These are phyloP conservation scores for Cylindrotheca fusiformis DNA, from an alignment of 108 stramenopile genomes.

Conservation along the genomic window DNA sequence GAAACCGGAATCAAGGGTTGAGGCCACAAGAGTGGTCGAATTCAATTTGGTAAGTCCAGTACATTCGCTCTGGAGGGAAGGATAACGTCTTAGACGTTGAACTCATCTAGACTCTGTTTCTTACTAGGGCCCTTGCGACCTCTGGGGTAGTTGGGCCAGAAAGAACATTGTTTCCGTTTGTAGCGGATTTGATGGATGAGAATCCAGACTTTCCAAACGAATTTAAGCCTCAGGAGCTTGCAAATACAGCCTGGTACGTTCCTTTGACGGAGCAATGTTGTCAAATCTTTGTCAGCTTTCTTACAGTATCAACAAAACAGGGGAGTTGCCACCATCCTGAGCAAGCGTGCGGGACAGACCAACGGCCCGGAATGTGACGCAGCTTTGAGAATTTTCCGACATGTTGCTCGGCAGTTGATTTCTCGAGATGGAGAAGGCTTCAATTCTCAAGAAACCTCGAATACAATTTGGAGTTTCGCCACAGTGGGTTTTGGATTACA, in stretches of 20 bases:
- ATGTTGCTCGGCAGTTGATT: conserved; percentile 42
- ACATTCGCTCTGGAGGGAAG: too few species aligned
- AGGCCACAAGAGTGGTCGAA: conserved; percentile 69
- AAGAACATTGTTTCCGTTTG: conserved; percentile 47
- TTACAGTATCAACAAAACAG: background rate
- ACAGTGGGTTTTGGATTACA: conserved; percentile 76
- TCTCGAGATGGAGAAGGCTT: conserved; percentile 36
- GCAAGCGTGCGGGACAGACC: conserved; percentile 28
- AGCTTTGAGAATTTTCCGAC: conserved; percentile 57
- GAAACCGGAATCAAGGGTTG: background rate
- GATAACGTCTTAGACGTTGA: too few species aligned
- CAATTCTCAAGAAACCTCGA: conserved; percentile 71
- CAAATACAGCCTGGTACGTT: conserved; percentile 58
- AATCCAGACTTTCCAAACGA: conserved; percentile 39
- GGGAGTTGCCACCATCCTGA: conserved; percentile 69
- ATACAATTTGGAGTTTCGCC: conserved; percentile 69
- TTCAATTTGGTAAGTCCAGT: conserved; percentile 41
- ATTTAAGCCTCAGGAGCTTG: conserved; percentile 81
- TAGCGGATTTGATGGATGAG: conserved; percentile 56
- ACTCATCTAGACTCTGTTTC: too few species aligned
- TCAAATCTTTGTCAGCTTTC: background rate
- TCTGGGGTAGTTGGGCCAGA: conserved; percentile 41
- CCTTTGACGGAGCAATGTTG: background rate
- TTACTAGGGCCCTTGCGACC: conserved; percentile 60
- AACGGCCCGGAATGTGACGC: conserved; percentile 20